Evolutionary conservation across 257 asterid genomes (phyloP).

Genomic region (Cynanchum wilfordii): DNA sequence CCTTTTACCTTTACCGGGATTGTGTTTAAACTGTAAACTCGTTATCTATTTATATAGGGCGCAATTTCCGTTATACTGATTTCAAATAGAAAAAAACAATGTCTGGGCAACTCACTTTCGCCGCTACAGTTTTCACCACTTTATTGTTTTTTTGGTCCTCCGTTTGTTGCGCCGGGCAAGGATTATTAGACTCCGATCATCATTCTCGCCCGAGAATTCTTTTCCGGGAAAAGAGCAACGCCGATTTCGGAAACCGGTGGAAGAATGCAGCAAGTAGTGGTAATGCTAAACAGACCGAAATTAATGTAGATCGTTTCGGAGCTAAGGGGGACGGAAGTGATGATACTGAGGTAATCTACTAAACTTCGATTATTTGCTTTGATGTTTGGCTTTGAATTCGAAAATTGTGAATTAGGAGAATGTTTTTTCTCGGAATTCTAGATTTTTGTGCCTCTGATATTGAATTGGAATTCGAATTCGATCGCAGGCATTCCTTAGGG

Average conservation of each 20-base stretch:
- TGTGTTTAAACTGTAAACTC: too few species aligned
- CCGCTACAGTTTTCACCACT: conserved; percentile 21
- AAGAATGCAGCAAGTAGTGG: background rate
- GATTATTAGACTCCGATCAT: too few species aligned
- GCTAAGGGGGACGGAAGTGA: conserved; percentile 72
- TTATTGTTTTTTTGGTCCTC: conserved; percentile 29
- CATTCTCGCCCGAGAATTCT: too few species aligned
- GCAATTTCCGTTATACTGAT: too few species aligned
- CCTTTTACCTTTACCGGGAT: too few species aligned
- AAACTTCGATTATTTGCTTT: background rate
- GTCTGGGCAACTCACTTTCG: conserved; percentile 22
- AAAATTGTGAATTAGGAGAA: too few species aligned
- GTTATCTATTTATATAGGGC: too few species aligned
- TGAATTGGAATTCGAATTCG: too few species aligned
- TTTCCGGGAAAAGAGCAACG: too few species aligned
- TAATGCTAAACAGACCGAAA: conserved; percentile 1
- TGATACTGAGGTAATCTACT: conserved; percentile 48
- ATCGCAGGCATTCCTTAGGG: conserved; percentile 62
- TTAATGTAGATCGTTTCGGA: conserved; percentile 63
- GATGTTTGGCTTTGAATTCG: too few species aligned
- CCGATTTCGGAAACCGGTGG: background rate
- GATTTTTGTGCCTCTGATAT: background rate
- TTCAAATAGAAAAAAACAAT: conserved; percentile 12
- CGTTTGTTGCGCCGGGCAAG: conserved; percentile 21
- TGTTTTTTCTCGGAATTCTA: too few species aligned